Conservation (phyloP, 1,284 basidiomycete species). For the Rhodotorula mucilaginosa region DNA sequence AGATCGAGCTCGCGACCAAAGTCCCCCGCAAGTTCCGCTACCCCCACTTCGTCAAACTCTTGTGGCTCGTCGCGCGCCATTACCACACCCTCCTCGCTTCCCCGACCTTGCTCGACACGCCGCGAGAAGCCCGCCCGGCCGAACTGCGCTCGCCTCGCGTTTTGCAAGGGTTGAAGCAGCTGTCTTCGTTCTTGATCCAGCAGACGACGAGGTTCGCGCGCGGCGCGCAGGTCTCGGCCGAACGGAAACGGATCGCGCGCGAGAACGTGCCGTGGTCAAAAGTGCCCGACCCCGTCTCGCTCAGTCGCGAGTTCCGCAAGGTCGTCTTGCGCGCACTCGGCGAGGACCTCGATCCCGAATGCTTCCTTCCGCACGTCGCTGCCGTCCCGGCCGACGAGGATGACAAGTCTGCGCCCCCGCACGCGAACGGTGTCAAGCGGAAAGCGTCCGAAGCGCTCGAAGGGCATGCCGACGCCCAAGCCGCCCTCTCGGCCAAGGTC, state of each 20-base stretch:
- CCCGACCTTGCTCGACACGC: background rate
- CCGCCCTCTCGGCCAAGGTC: background rate
- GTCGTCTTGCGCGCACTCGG: conserved; percentile 66
- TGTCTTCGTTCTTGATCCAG: conserved; percentile 74
- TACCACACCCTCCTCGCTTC: conserved; percentile 20
- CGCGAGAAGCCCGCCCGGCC: background rate
- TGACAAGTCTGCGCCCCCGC: conserved; percentile 3
- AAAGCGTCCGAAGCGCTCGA: conserved; percentile 6
- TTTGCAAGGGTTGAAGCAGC: conserved; percentile 65
- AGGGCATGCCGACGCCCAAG: background rate
- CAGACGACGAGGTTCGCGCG: conserved; percentile 66
- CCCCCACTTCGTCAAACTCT: conserved; percentile 56
- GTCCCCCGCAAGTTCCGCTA: conserved; percentile 95
- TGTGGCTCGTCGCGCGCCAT: conserved; percentile 49
- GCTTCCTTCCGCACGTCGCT: conserved; percentile 26
- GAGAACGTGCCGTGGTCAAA: conserved; percentile 77
- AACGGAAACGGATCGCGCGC: conserved; percentile 63
- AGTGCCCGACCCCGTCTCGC: conserved; percentile 69
- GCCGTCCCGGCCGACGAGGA: background rate
- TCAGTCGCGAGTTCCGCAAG: conserved; percentile 80
- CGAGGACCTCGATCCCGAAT: conserved; percentile 61
- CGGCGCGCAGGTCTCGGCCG: conserved; percentile 35
- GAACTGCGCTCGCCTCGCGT: conserved; percentile 56
- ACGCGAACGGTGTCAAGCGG: conserved; percentile 5
- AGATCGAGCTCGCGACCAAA: conserved; percentile 87